Percentiles rank a stretch among this genome's conserved stretches.
Conservation (phyloP, 352 stramenopile species). For the Phytophthora sojae region DNA sequence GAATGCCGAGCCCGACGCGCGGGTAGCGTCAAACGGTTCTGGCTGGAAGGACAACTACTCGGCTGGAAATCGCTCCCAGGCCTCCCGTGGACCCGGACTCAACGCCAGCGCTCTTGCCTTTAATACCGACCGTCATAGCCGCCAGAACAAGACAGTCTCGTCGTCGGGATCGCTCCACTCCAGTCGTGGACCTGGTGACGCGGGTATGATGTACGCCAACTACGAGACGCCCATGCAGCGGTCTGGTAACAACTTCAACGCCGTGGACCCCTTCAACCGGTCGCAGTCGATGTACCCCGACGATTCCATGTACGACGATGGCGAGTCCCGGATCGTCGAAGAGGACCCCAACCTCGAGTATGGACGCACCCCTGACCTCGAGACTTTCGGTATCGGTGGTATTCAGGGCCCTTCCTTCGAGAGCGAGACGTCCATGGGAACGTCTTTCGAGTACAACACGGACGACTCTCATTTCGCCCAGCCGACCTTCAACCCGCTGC, state of each 20-base stretch:
- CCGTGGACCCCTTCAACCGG: conserved; percentile 29
- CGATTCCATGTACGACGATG: conserved; percentile 45
- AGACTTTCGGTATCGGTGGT: conserved; percentile 50
- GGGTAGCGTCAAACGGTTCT: conserved; percentile 32
- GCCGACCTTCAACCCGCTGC: conserved; percentile 47
- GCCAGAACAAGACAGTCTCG: conserved; percentile 69
- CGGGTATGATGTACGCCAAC: conserved; percentile 43
- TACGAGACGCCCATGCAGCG: conserved; percentile 49
- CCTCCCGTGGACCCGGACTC: conserved; percentile 53
- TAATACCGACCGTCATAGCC: conserved; percentile 56
- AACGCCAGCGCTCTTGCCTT: conserved; percentile 74
- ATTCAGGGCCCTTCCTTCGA: conserved; percentile 53
- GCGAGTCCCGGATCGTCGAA: conserved; percentile 40
- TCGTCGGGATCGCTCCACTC: conserved; percentile 65
- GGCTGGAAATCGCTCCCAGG: conserved; percentile 43
- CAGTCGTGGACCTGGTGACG: conserved; percentile 35
- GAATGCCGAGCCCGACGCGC: conserved; percentile 56
- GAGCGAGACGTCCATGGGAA: conserved; percentile 65
- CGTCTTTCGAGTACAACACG: conserved; percentile 54
- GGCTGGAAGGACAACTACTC: conserved; percentile 62
- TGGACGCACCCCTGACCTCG: conserved; percentile 49
- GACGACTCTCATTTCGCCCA: conserved; percentile 40
- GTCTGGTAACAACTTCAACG: conserved; percentile 30
- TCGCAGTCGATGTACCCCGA: conserved; percentile 48
- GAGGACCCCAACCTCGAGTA: conserved; percentile 53